These are phyloP conservation scores for Heterobasidion occidentale DNA, from an alignment of 1,284 basidiomycete genomes.

Conservation along the genomic window DNA sequence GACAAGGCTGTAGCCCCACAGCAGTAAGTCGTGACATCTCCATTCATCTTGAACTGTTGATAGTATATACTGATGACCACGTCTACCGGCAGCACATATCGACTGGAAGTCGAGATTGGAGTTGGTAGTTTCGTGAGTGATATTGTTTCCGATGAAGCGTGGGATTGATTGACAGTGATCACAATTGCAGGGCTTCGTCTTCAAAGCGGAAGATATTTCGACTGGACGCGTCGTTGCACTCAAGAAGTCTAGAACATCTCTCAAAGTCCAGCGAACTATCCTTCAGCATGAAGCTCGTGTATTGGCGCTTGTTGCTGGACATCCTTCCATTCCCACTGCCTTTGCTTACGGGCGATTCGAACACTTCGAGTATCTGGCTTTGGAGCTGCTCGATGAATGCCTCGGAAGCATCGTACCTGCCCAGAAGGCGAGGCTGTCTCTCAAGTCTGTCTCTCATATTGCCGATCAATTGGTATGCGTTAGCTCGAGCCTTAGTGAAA, in stretches of 20 bases:
- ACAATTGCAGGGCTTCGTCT: not conserved
- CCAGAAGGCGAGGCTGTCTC: not conserved
- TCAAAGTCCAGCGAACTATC: not conserved
- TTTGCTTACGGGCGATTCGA: slow-evolving; percentile 4
- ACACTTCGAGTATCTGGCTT: slow-evolving; percentile 8
- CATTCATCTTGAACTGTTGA: too few species aligned
- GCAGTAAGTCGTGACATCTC: too few species aligned
- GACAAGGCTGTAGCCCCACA: too few species aligned
- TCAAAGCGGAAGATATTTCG: not conserved
- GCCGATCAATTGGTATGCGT: not conserved
- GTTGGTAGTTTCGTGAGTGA: not conserved
- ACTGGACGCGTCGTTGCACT: not conserved
- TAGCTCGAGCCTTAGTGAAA: not conserved
- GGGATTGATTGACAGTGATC: not conserved
- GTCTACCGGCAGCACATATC: too few species aligned
- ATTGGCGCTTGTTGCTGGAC: not conserved
- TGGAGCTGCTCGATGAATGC: slow-evolving; percentile 2
- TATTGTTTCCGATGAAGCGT: not conserved
- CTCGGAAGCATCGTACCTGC: not conserved
- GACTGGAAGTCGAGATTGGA: not conserved
- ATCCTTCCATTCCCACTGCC: slow-evolving; percentile 4
- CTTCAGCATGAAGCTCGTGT: not conserved
- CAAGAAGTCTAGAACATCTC: not conserved
- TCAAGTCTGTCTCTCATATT: not conserved
- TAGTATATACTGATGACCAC: too few species aligned